Conservation (phyloP, 108 stramenopile genomes). For the Nitzschia sp. region DNA sequence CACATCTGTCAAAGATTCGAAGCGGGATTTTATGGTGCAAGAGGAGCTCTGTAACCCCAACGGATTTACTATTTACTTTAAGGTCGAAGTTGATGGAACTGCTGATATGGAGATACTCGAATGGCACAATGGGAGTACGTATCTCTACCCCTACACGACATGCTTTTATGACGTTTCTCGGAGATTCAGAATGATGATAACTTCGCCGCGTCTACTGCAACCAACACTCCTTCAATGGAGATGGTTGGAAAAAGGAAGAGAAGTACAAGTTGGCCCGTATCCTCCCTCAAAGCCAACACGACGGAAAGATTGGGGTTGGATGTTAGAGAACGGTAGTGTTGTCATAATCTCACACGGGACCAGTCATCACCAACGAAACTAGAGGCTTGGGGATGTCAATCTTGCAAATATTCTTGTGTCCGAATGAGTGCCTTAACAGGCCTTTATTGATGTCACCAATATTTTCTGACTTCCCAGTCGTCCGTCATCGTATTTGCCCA, state of each 20-base stretch:
- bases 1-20: conserved; percentile 29
- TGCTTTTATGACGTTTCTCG: conserved; percentile 27
- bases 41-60: conserved; percentile 22
- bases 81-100: conserved; percentile 22
- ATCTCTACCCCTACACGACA: conserved; percentile 23
- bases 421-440: no score
- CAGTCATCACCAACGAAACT: neutral
- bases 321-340: conserved; percentile 33
- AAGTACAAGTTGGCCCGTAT: conserved; percentile 35
- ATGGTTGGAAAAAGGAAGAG: conserved; percentile 27
- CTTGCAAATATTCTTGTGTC: no score
- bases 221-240: conserved; percentile 28
- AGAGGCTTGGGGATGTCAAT: no score
- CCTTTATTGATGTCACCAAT: no score
- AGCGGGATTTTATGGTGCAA: conserved; percentile 18
- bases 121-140: conserved; percentile 10
- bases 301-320: conserved; percentile 34
- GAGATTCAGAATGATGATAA: conserved; percentile 15
- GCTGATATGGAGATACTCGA: conserved; percentile 15
- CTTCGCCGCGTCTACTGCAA: conserved; percentile 8
- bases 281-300: conserved; percentile 19
- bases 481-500: no score
- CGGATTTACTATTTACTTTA: conserved; percentile 39
- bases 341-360: conserved; percentile 17
- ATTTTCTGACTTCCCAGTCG: no score